Evolutionary conservation across 225 moss, liverwort and hornwort species (phyloP).

Genomic region (Pleurozium schreberi): DNA sequence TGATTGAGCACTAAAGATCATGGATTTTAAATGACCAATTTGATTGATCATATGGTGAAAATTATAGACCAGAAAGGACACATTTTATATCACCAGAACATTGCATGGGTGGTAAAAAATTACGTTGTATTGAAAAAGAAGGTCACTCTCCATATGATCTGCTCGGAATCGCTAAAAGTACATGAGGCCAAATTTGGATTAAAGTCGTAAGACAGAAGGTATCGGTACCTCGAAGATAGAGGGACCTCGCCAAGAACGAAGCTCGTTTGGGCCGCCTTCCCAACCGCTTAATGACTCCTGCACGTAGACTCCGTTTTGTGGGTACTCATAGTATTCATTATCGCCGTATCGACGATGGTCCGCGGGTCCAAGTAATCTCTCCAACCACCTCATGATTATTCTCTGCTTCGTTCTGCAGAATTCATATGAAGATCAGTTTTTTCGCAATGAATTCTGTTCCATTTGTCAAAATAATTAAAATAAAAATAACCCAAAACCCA

Average conservation of each 20-base stretch:
- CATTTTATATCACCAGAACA: neutral
- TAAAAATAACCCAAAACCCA: neutral
- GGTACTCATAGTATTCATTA: constrained; percentile 42
- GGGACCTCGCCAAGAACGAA: constrained; percentile 30
- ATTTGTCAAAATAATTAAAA: neutral
- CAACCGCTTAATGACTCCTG: neutral
- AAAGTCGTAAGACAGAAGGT: neutral
- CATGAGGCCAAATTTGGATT: neutral
- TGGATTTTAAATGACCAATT: neutral
- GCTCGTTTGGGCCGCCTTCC: neutral
- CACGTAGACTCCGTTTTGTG: constrained; percentile 9
- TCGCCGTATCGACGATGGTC: constrained; percentile 36
- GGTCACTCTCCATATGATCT: neutral
- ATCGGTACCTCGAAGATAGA: constrained; percentile 32
- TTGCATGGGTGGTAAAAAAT: neutral
- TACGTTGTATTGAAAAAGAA: neutral
- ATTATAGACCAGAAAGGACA: neutral
- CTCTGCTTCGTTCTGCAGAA: constrained; percentile 2
- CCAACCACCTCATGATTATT: constrained; percentile 32
- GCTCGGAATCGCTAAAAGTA: neutral
- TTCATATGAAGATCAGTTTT: neutral
- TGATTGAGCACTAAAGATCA: neutral
- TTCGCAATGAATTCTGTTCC: neutral
- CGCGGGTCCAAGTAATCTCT: constrained; percentile 27
- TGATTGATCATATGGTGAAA: neutral